These are phyloP conservation scores for Digitaria exilis DNA, from an alignment of 202 grass and related monocot species.

Conservation along the genomic window DNA sequence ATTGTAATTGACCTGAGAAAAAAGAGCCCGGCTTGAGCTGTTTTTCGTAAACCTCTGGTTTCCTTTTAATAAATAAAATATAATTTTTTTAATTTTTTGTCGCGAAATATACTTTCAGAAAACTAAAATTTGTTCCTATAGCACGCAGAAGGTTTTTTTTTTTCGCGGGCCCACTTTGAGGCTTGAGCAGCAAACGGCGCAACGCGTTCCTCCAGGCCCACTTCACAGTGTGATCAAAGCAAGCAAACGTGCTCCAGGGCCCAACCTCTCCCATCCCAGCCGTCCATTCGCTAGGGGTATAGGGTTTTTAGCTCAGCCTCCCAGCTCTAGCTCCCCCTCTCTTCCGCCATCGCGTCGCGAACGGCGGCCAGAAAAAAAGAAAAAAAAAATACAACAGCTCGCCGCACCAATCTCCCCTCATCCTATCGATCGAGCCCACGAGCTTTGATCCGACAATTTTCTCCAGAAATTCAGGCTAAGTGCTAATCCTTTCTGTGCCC, in stretches of 20 bases:
- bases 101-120: too few relatives aligned
- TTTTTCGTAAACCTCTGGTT: too few relatives aligned
- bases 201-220: background rate
- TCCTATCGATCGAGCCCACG: conserved; percentile 38
- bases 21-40: too few relatives aligned
- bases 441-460: conserved; percentile 20
- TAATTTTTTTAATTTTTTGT: too few relatives aligned
- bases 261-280: background rate
- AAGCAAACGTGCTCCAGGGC: background rate
- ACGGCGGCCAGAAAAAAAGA: conserved; percentile 44
- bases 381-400: background rate
- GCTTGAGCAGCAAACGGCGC: too few relatives aligned
- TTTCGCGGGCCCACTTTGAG: too few relatives aligned
- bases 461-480: background rate
- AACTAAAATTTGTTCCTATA: too few relatives aligned
- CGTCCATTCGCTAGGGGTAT: conserved; percentile 36
- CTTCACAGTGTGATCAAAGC: background rate
- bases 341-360: conserved; percentile 48
- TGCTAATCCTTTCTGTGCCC: background rate
- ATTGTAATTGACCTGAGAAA: too few relatives aligned
- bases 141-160: too few relatives aligned
- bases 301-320: conserved; percentile 51
- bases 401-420: conserved; percentile 26
- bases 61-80: too few relatives aligned
- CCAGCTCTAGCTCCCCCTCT: background rate